Evolutionary conservation across 371 early-diverging fungal species (phyloP), one percentile per base, ranked within the genome.

Genomic region (Rhizopus sp.): DNA sequence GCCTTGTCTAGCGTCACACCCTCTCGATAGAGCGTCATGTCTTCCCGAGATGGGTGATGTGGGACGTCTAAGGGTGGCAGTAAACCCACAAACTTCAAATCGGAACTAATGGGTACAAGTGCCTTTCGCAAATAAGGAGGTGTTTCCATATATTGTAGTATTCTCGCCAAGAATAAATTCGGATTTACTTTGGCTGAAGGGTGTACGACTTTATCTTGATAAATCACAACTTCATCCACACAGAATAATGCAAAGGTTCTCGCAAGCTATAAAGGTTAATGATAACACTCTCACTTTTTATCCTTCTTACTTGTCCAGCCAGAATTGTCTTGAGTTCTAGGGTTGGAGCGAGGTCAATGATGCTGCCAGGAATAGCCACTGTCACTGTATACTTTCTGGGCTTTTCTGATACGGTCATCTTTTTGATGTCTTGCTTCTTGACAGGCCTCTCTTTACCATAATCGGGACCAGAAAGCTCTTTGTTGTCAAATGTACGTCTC

Each of bases 161-260:
- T 63, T 13, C 87, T 77, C 6, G 86, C 86, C 58, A 88, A 57
- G 50, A 88, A 88, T 31, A 84, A 55, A 55, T 81, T 78, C 17
- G 87, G 78, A 52, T 89, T 83, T 15, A 70, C 62, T 39, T 77
- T 77, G 16, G 67, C 56, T 17, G 72, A 47, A 4, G 68, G 12
- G 3, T 39, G 45, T 3, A 53, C 53, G 10, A 62, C 59, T 16
- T 75, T 79, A 46, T 86, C 88, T 60, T 88, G 78, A 58, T 84
- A 91, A 23, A 91, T 78, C n/a, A 88, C 70, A 17, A 91, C 73
- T 65, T 89, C 90, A 59, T 89, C 90, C 0, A 88, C 83, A 51
- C 83, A 73, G 59, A 82, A 83, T 34, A 91, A 60, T 15, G 82
- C 82, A 34, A 84, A 68, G 0, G 81, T 77, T 55, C 91, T 73